Evolutionary conservation across 1,139 yeast species (phyloP), one percentile per base, ranked within the genome.

Genomic region (Saccharomyces hybrid): DNA sequence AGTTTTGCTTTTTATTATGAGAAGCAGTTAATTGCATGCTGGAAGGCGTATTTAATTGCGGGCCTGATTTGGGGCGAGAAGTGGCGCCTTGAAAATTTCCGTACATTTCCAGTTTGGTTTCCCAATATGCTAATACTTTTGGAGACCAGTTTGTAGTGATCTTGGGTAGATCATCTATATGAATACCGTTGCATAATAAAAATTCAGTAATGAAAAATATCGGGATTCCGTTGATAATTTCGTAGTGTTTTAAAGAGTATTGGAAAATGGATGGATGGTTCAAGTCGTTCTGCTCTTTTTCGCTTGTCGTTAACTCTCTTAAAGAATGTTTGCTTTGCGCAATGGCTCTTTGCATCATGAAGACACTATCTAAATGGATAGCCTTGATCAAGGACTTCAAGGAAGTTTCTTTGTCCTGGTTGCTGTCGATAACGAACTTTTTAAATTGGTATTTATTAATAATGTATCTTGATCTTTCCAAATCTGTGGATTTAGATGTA

Each of bases 141-240:
- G 53, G 52, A 14, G 63, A 52, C 51, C 59, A 57, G 6, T 49
- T 44, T 19, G 53, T 26, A n/a, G 55, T 42, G 11, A 58, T 52
- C 42, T 53, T 24, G n/a, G 61, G 58, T 28, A 57, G 11, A 21
- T 54, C 53, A 38, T 65, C 68, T 77, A 12, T 62, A 5, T 60
- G 58, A 34, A 66, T 51, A 4, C 95, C 95, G 67, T 88, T 87
- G 58, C 86, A 75, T 2, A 85, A 63, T 12, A 91, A 72, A 42
- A 88, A 73, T 65, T 90, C 96, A 0, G 96, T 82, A 24, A 87
- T 73, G n/a, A 86, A 84, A 70, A 85, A 90, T 55, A 78, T 54
- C 60, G 79, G 61, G 66, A 68, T 57, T 7, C 62, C 60, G 1
- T 63, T 56, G 1, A 62, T 59, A 21, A 66, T 63, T 57, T 64